These are phyloP conservation scores for Cladosporium colombiae DNA, from an alignment of 2,329 filamentous ascomycete species.

Conservation along the genomic window DNA sequence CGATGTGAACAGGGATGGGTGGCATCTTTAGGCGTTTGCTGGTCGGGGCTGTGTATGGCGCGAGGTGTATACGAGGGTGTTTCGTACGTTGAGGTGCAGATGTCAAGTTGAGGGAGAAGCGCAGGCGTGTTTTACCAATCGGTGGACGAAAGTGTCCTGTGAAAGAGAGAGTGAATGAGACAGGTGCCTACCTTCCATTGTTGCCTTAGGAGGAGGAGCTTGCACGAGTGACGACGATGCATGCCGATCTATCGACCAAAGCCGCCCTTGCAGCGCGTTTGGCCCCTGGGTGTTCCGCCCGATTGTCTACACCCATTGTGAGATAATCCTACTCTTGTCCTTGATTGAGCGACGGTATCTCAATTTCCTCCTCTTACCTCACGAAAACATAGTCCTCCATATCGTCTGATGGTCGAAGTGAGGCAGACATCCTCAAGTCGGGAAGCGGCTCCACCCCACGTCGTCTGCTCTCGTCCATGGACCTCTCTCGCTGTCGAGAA, in stretches of 20 bases:
- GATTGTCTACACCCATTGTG: background rate
- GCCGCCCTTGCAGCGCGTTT: constrained; percentile 1
- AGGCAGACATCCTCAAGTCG: background rate
- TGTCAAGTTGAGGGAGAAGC: background rate
- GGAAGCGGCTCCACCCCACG: constrained; percentile 2
- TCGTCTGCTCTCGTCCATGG: background rate
- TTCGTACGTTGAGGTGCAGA: background rate
- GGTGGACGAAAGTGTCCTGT: background rate
- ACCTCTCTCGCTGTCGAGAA: background rate
- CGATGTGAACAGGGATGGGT: constrained; percentile 49
- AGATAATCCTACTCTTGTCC: background rate
- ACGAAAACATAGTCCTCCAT: background rate
- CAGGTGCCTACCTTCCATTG: background rate
- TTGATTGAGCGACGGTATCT: background rate
- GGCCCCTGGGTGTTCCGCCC: constrained; percentile 6
- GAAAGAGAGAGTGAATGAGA: background rate
- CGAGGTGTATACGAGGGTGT: background rate
- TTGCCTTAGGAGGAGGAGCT: background rate
- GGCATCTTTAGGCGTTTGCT: constrained; percentile 41
- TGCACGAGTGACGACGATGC: constrained; percentile 11
- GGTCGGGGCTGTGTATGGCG: background rate
- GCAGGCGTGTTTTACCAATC: background rate
- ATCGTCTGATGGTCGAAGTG: background rate
- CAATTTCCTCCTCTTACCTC: background rate
- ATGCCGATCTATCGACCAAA: constrained; percentile 2